Percentiles rank a stretch among this genome's conserved stretches.
Conservation (phyloP, 2,329 filamentous ascomycete species). For the Alternaria hordeiaustralica region DNA sequence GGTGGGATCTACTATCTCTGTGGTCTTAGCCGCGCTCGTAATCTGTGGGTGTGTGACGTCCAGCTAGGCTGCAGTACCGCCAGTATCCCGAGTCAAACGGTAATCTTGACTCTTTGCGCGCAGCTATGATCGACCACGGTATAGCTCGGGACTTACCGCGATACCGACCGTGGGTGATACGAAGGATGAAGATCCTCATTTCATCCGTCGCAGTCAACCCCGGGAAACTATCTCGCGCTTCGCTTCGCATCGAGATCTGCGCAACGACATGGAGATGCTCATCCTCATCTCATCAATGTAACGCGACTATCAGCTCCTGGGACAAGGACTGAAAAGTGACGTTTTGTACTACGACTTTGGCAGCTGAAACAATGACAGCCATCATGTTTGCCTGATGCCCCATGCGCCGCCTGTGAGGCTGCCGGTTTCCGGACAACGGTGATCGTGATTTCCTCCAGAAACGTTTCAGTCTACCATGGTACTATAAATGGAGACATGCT, state of each 20-base stretch:
- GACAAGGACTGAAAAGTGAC: background rate
- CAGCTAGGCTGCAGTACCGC: background rate
- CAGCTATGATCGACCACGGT: background rate
- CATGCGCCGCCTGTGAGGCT: background rate
- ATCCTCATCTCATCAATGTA: background rate
- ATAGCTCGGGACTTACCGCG: background rate
- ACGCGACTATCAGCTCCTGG: background rate
- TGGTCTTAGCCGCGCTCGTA: background rate
- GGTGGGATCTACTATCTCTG: background rate
- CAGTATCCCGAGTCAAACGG: background rate
- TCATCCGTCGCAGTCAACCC: background rate
- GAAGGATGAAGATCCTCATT: background rate
- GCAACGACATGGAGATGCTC: background rate
- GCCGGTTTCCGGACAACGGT: background rate
- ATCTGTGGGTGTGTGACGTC: background rate
- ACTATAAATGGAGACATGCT: conserved; percentile 5
- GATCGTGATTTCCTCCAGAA: background rate
- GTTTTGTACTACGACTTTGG: background rate
- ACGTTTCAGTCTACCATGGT: conserved; percentile 2
- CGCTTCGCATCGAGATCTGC: background rate
- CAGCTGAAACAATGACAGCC: background rate
- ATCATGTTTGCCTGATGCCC: background rate
- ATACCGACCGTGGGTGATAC: background rate
- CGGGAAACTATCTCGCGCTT: background rate
- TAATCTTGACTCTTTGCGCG: background rate